These are phyloP conservation scores for Annulohypoxylon moriforme DNA, from an alignment of 495 filamentous ascomycete species.

Conservation along the genomic window DNA sequence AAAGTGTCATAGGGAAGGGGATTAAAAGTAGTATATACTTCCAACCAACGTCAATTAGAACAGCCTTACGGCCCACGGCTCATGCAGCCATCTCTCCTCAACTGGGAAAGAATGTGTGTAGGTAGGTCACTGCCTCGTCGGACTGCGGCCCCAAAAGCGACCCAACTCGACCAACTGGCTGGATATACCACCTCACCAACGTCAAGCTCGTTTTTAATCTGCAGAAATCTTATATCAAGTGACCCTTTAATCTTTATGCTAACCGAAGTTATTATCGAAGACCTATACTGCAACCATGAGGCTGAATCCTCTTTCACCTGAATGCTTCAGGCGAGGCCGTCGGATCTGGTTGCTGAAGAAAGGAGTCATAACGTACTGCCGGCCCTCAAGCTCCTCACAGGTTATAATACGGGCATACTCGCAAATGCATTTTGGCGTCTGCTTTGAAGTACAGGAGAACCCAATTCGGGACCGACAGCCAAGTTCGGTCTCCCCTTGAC, in stretches of 20 bases:
- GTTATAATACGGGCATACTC: neutral
- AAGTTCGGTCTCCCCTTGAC: slow-evolving; percentile 4
- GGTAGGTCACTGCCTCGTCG: slow-evolving; percentile 21
- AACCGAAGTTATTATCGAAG: slow-evolving; percentile 6
- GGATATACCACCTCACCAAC: slow-evolving; percentile 31
- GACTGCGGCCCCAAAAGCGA: slow-evolving; percentile 31
- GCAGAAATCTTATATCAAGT: slow-evolving; percentile 33
- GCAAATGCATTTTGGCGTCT: neutral
- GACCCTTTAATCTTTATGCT: slow-evolving; percentile 21
- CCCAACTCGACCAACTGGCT: slow-evolving; percentile 16
- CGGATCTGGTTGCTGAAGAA: neutral
- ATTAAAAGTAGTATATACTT: neutral
- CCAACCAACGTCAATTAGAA: slow-evolving; percentile 34
- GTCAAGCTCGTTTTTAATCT: slow-evolving; percentile 21
- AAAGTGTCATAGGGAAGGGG: slow-evolving; percentile 1
- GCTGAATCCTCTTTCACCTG: slow-evolving; percentile 1
- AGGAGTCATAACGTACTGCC: neutral
- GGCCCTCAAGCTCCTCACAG: neutral
- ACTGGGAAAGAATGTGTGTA: slow-evolving; percentile 8
- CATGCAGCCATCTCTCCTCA: slow-evolving; percentile 32
- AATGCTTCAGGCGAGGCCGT: neutral
- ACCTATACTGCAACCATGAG: slow-evolving; percentile 1
- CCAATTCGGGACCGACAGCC: neutral
- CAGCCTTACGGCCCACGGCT: slow-evolving; percentile 40
- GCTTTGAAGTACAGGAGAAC: neutral